phyloP scores from a whole-genome alignment of 1,139 yeast genomes.

The Hansenula lynferdii region DNA sequence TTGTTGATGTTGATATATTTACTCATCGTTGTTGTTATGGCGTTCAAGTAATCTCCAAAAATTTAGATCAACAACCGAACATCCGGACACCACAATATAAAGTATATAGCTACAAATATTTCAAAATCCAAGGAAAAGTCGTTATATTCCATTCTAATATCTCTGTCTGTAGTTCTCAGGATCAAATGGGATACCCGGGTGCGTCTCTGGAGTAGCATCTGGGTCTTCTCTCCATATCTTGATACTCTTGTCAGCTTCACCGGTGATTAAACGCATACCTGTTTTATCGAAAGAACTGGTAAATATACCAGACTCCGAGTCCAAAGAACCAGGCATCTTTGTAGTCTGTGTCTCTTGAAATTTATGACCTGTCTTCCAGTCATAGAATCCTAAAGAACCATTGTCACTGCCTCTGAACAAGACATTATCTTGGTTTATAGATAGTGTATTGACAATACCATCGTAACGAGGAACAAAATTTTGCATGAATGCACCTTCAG shows the following conservation, averaged over 20 bases:
- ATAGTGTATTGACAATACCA: slow-evolving; percentile 63
- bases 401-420: slow-evolving; percentile 82
- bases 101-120: too few relatives aligned
- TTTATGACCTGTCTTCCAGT: slow-evolving; percentile 66
- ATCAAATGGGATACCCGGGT: slow-evolving; percentile 45
- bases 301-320: slow-evolving; percentile 63
- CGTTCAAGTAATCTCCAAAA: too few relatives aligned
- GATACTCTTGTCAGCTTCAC: slow-evolving; percentile 87
- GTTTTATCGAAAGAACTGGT: slow-evolving; percentile 74
- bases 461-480: slow-evolving; percentile 42
- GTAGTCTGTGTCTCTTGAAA: slow-evolving; percentile 49
- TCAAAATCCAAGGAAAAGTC: too few relatives aligned
- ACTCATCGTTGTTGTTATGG: too few relatives aligned
- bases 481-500: slow-evolving; percentile 68
- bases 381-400: slow-evolving; percentile 74
- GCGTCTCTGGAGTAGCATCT: slow-evolving; percentile 37
- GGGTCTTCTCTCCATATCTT: slow-evolving; percentile 72
- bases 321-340: slow-evolving; percentile 66
- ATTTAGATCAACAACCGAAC: background rate
- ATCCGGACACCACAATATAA: background rate
- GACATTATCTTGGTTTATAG: slow-evolving; percentile 63
- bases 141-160: too few relatives aligned
- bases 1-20: too few relatives aligned
- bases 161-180: slow-evolving; percentile 27
- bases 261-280: slow-evolving; percentile 77